Base-by-base conservation (phyloP, 1,139 yeast species). In the Debaryomyces nepalensis region DNA sequence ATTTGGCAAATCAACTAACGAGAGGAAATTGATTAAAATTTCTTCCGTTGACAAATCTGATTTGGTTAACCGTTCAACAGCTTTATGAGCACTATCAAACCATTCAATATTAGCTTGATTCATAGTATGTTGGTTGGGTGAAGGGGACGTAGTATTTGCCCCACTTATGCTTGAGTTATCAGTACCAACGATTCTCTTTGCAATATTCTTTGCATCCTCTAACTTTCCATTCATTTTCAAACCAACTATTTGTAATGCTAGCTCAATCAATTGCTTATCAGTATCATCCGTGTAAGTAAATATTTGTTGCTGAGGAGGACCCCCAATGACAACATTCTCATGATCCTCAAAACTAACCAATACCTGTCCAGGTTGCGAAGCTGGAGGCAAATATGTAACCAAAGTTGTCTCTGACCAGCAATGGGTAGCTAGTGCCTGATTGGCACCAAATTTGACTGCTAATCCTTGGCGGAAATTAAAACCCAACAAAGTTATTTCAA, bases 381-480 rank as follows among this genome's bases (percentile, higher is more conserved):
- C 88, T 2, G 98, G 97, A 3, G 99, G 99, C 39, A 91, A 70
- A 55, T 87, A 91, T 0, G 97, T 89, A 2, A 93, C 96, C 46
- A 93, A 86, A 0, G 99, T 93, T 3, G 95, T 80, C 34, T 87
- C 95, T 37, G 95, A 88, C 98, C 98, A 93, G 63, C 96, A 90
- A 59, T 90, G 97, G 2, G 97, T 89, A 1, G 96, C 87, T 39
- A 88, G 70, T 0, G 97, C 95, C 48, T 77, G 74, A 57, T 82
- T 84, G 5, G 87, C 81, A 35, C 99, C 99, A 66, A 93, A 93
- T 61, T 86, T 84, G 15, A 91, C 96, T 26, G 75, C 70, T 48
- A 90, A 72, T 1, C 95, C 96, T 10, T 87, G 87, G 44, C 83
- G 81, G 71, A 93, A 91, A 48, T 90, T 88, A 43, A 82, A 77